These are phyloP conservation scores for Penicillium italicum DNA, from an alignment of 2,329 filamentous ascomycete genomes.

Conservation along the genomic window DNA sequence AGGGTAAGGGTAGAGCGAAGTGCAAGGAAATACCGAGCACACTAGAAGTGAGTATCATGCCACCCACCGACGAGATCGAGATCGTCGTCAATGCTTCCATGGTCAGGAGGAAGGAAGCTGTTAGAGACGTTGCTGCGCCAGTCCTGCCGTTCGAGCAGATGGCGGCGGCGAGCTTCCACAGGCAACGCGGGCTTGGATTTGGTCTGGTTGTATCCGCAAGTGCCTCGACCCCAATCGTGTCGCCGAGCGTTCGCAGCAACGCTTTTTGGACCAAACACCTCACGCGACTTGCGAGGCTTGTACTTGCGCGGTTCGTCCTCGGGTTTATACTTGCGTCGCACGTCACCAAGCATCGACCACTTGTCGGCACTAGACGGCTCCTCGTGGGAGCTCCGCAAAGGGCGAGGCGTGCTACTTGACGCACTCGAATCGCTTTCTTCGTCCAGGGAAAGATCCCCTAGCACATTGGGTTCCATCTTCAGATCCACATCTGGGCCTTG, in stretches of 20 bases:
- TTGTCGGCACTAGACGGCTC: slow-evolving; percentile 62
- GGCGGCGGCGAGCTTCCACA: slow-evolving; percentile 32
- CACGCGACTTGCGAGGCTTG: slow-evolving; percentile 53
- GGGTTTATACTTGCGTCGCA: slow-evolving; percentile 64
- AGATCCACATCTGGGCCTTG: slow-evolving; percentile 31
- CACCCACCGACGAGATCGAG: slow-evolving; percentile 95
- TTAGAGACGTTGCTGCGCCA: slow-evolving; percentile 45
- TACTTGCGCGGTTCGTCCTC: slow-evolving; percentile 58
- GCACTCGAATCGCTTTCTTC: slow-evolving; percentile 59
- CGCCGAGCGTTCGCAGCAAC: slow-evolving; percentile 43
- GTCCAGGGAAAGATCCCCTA: slow-evolving; percentile 49
- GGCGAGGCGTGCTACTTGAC: slow-evolving; percentile 32
- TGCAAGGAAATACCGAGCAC: slow-evolving; percentile 8
- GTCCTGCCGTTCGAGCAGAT: slow-evolving; percentile 43
- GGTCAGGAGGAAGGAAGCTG: slow-evolving; percentile 43
- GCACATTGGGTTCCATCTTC: slow-evolving; percentile 14
- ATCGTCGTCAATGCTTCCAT: slow-evolving; percentile 61
- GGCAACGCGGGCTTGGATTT: slow-evolving; percentile 35
- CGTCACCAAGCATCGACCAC: slow-evolving; percentile 84
- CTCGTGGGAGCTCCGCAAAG: slow-evolving; percentile 61
- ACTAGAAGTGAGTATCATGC: slow-evolving; percentile 64
- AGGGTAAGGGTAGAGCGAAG: slow-evolving; percentile 8
- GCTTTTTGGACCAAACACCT: slow-evolving; percentile 51
- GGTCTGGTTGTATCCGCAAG: slow-evolving; percentile 38
- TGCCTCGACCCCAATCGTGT: slow-evolving; percentile 40